Conservation (phyloP, 2,329 filamentous ascomycete species). For the Pezicula radicicola region DNA sequence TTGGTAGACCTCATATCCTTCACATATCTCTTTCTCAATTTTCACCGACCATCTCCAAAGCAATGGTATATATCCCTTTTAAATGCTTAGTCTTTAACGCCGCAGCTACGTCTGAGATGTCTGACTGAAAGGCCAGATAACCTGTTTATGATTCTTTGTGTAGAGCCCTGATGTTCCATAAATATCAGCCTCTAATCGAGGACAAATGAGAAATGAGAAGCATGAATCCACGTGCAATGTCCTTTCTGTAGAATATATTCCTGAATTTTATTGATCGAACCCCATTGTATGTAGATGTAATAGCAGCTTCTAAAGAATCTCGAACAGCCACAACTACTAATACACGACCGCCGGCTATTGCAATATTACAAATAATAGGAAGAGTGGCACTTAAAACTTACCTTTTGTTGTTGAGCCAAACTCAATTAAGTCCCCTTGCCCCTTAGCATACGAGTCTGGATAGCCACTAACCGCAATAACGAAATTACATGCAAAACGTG, state of each 20-base stretch:
- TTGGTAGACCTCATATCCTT: no score
- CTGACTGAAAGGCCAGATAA: no score
- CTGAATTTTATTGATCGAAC: neutral
- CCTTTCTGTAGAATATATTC: neutral
- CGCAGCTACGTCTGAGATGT: no score
- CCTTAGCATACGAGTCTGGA: conserved; percentile 66
- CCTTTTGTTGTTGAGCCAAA: conserved; percentile 1
- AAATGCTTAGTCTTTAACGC: no score
- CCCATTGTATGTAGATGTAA: neutral
- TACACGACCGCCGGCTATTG: neutral
- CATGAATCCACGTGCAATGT: neutral
- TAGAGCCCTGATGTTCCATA: no score
- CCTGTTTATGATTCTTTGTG: no score
- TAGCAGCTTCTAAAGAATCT: neutral
- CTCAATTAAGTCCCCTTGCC: conserved; percentile 52
- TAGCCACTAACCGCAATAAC: conserved; percentile 87
- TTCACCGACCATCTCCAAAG: no score
- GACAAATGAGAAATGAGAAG: no score
- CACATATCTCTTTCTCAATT: no score
- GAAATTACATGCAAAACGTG: conserved; percentile 77
- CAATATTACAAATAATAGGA: neutral
- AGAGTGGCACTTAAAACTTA: neutral
- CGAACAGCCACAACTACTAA: neutral
- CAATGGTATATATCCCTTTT: no score
- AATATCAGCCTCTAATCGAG: no score